Conservation (phyloP, 2,329 filamentous ascomycete genomes). For the Fusarium algeriense region DNA sequence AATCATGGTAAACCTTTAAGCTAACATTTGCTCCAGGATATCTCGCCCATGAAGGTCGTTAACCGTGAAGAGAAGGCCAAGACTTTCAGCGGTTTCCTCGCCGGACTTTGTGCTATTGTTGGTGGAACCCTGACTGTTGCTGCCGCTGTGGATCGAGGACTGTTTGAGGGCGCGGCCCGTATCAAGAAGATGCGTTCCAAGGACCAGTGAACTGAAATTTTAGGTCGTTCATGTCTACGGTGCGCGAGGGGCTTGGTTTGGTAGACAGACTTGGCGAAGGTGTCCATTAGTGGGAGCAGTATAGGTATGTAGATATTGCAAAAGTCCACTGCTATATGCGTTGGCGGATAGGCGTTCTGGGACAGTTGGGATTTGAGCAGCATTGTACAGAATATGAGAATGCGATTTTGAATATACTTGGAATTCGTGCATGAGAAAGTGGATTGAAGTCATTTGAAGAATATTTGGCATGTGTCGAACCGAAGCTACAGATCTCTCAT, state of each 20-base stretch:
- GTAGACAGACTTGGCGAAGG: conserved; percentile 18
- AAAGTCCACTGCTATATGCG: conserved; percentile 43
- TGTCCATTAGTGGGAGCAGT: conserved; percentile 22
- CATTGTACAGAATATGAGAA: conserved; percentile 29
- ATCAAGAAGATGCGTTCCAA: conserved; percentile 87
- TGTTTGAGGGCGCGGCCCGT: conserved; percentile 88
- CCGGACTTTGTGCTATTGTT: conserved; percentile 93
- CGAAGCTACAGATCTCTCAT: conserved; percentile 10
- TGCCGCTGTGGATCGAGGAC: conserved; percentile 87
- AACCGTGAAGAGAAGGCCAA: conserved; percentile 93
- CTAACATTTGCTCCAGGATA: conserved; percentile 72
- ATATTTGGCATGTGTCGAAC: conserved; percentile 7
- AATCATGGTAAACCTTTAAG: neutral
- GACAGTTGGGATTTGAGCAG: conserved; percentile 40
- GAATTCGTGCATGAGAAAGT: neutral
- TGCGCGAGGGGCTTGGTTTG: conserved; percentile 19
- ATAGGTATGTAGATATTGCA: conserved; percentile 35
- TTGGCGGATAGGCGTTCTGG: conserved; percentile 47
- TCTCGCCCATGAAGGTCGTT: conserved; percentile 99
- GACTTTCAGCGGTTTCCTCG: conserved; percentile 91
- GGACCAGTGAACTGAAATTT: conserved; percentile 60
- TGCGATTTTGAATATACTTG: conserved; percentile 14
- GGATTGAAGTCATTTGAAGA: conserved; percentile 7
- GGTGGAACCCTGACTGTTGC: conserved; percentile 96
- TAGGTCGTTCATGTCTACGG: neutral